Evolutionary conservation across 1,284 basidiomycete species (phyloP), one percentile per base, ranked within the genome.

Genomic region (Marasmius oreades): DNA sequence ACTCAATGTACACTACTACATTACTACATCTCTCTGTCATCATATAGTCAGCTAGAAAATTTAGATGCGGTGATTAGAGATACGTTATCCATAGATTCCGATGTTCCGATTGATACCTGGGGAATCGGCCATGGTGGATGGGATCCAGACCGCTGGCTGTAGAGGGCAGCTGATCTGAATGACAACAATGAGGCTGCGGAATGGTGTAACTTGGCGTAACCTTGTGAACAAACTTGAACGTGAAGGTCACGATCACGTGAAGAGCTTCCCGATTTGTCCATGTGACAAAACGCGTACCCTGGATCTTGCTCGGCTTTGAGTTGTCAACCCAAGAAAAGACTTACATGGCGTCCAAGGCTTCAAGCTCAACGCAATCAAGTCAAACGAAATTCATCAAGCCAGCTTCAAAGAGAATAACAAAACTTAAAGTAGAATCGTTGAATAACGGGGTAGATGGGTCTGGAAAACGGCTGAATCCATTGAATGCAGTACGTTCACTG

Each of bases 401-500:
- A 8, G 48, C 47, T 2, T 48, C 39, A 12, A 52, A 39, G n/a
- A 48, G 51, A 24, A n/a, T n/a, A n/a, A 31, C 57, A 5, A 47
- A 54, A 39, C 42, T 63, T 16, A 69, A 70, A n/a, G 63, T 68
- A 52, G 77, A 71, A 50, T 69, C 73, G 1, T 67, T 77, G 34
- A 76, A 71, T 20, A 42, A 42, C 39, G 7, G 14, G 26, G 69
- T 70, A 18, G 60, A 68, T 8, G 43, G 66, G 23, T 62, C 67
- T 8, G 61, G 67, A 59, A 81, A 73, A 59, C 66, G 72, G 44
- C 65, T 79, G 36, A 74, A 80, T 55, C 78, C 79, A 16, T 66
- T 83, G 43, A 76, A 75, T 51, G 79, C 78, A 55, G 76, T 80
- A 61, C 4, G 28, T 31, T 64, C 78, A 66, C 34, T n/a, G n/a